phyloP scores from a whole-genome alignment of 495 filamentous ascomycete species.

The Neurospora terricola region DNA sequence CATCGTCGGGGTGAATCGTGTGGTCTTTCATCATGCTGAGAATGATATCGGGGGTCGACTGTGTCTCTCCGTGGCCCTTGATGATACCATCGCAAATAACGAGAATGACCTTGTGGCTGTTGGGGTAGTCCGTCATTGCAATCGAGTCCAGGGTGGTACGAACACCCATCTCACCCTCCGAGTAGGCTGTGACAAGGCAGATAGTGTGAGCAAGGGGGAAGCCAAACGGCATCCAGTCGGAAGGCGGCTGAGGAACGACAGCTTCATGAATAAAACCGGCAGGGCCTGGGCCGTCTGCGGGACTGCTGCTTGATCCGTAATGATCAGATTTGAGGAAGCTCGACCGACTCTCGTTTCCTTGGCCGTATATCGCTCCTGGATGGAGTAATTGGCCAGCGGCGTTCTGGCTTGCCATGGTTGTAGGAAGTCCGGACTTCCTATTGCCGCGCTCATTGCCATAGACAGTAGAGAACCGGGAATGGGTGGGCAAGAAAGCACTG shows the following conservation, averaged over 20 bases:
- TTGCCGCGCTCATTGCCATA: constrained; percentile 57
- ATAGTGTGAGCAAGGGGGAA: constrained; percentile 90
- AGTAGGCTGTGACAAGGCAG: constrained; percentile 94
- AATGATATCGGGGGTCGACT: constrained; percentile 83
- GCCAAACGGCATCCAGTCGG: constrained; percentile 93
- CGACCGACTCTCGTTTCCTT: constrained; percentile 57
- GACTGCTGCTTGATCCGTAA: constrained; percentile 44
- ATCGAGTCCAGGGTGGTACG: constrained; percentile 93
- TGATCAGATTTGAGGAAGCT: constrained; percentile 43
- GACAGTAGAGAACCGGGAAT: constrained; percentile 89
- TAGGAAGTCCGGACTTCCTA: constrained; percentile 46
- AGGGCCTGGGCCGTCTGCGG: constrained; percentile 68
- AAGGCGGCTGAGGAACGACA: constrained; percentile 94
- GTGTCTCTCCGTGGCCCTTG: constrained; percentile 84
- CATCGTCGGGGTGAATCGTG: constrained; percentile 64
- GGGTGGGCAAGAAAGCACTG: constrained; percentile 70
- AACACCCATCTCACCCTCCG: constrained; percentile 86
- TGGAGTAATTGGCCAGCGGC: constrained; percentile 70
- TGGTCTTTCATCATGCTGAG: constrained; percentile 93
- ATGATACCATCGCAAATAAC: constrained; percentile 97
- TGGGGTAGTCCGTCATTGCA: constrained; percentile 96
- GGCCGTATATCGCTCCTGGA: constrained; percentile 59
- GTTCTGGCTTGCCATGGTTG: constrained; percentile 94
- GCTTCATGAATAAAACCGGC: constrained; percentile 90
- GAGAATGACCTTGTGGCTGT: constrained; percentile 93